Evolutionary conservation across 2,329 filamentous ascomycete species (phyloP).

Genomic region (Aspergillus versicolor): DNA sequence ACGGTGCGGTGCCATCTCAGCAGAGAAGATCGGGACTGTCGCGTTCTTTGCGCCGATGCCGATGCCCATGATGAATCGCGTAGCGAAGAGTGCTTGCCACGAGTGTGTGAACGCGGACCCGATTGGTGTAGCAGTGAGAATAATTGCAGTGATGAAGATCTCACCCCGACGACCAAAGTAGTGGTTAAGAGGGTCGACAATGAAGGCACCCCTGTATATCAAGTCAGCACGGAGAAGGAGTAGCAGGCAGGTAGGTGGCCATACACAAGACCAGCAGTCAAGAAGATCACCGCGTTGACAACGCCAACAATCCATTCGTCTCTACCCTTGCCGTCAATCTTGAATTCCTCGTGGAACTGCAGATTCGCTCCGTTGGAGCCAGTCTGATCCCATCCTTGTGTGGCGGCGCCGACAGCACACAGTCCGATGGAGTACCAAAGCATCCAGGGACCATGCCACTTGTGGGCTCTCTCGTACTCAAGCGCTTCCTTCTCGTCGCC

Average conservation of each 20-base stretch:
- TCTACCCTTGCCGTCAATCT: slow-evolving; percentile 39
- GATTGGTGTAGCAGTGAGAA: slow-evolving; percentile 66
- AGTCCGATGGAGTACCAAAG: slow-evolving; percentile 51
- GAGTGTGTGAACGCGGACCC: slow-evolving; percentile 56
- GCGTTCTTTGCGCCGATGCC: slow-evolving; percentile 61
- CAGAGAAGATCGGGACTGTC: slow-evolving; percentile 54
- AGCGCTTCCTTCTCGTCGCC: slow-evolving; percentile 45
- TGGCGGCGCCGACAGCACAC: slow-evolving; percentile 50
- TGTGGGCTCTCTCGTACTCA: slow-evolving; percentile 45
- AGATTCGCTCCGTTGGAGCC: slow-evolving; percentile 55
- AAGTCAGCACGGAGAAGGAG: not conserved
- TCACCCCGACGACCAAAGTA: slow-evolving; percentile 59
- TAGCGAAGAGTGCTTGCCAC: slow-evolving; percentile 57
- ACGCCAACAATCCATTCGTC: slow-evolving; percentile 62
- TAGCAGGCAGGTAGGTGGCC: slow-evolving; percentile 22
- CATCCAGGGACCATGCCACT: slow-evolving; percentile 47
- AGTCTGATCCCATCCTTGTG: slow-evolving; percentile 55
- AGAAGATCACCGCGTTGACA: slow-evolving; percentile 58
- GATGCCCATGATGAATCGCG: slow-evolving; percentile 57
- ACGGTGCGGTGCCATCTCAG: slow-evolving; percentile 54
- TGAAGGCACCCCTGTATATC: slow-evolving; percentile 54
- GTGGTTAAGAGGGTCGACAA: slow-evolving; percentile 64
- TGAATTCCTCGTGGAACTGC: slow-evolving; percentile 46
- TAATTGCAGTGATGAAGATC: slow-evolving; percentile 62
- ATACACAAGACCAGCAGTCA: slow-evolving; percentile 19